A percentile compares a stretch with the other conserved stretches of the same genome.
Conservation (phyloP, 1,284 basidiomycete species). For the Cerioporus squamosus region DNA sequence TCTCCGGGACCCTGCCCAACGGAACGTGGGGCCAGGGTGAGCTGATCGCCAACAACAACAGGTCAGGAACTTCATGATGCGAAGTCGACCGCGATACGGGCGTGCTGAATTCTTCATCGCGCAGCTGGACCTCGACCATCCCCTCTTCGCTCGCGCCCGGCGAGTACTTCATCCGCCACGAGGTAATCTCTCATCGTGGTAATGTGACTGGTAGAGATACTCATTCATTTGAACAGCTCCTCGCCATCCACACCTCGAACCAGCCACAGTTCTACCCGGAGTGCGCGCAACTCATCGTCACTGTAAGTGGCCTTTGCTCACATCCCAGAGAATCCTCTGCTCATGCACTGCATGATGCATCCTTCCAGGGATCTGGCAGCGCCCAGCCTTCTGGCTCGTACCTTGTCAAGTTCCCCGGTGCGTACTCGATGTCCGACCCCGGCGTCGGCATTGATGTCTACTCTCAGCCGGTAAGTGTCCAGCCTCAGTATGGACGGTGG, state of each 20-base stretch:
- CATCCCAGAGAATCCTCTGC: no score
- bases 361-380: conserved; percentile 30
- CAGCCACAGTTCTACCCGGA: conserved; percentile 45
- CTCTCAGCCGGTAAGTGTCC: conserved; percentile 23
- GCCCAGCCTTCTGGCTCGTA: conserved; percentile 36
- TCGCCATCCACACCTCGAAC: conserved; percentile 39
- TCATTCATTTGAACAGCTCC: conserved; percentile 19
- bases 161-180: conserved; percentile 43
- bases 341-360: no score
- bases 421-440: conserved; percentile 39
- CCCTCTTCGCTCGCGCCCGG: conserved; percentile 39
- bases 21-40: conserved; percentile 40
- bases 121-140: conserved; percentile 41
- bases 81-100: not conserved
- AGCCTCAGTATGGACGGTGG: no score
- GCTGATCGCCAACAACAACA: conserved; percentile 40
- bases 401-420: conserved; percentile 44
- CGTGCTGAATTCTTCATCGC: not conserved
- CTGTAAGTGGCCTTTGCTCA: conserved; percentile 32
- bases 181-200: conserved; percentile 17
- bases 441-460: conserved; percentile 43
- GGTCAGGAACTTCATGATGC: no score
- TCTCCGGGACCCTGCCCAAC: conserved; percentile 39
- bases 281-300: conserved; percentile 42
- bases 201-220: not conserved